Percentiles rank a stretch among this genome's conserved stretches.
Conservation (phyloP, 306 rosid genomes). For the Inga oerstediana region DNA sequence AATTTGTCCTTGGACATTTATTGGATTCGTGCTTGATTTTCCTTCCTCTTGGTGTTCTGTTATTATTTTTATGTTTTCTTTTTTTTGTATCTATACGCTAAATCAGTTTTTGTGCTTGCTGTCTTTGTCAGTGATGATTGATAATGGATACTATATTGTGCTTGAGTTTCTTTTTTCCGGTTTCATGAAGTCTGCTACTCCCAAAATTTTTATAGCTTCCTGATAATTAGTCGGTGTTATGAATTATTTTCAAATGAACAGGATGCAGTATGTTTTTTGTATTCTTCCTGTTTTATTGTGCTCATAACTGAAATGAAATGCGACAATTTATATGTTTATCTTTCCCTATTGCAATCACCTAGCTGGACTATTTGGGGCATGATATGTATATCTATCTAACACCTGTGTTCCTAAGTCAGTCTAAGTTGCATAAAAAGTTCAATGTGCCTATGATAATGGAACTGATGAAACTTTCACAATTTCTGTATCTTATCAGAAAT, state of each 20-base stretch:
- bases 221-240: neutral
- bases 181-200: neutral
- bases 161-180: neutral
- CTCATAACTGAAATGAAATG: neutral
- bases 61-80: neutral
- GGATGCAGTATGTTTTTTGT: neutral
- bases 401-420: neutral
- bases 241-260: constrained; percentile 7
- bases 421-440: neutral
- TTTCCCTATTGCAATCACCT: constrained; percentile 10
- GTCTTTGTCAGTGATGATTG: constrained; percentile 11
- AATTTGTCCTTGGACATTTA: constrained; percentile 10
- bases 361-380: constrained; percentile 12
- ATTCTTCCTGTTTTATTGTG: constrained; percentile 31
- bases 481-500: neutral
- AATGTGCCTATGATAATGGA: constrained; percentile 1
- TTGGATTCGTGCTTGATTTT: constrained; percentile 9
- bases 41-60: constrained; percentile 18
- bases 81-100: neutral
- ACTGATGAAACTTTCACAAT: neutral
- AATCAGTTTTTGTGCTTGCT: neutral
- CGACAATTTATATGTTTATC: neutral
- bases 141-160: neutral
- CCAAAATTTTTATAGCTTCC: neutral
- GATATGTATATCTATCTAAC: neutral